A percentile compares a stretch with the other conserved stretches of the same genome.
Evolutionary conservation across 768 basidiomycete species (phyloP).

Genomic region (Kockovaella imperatae): DNA sequence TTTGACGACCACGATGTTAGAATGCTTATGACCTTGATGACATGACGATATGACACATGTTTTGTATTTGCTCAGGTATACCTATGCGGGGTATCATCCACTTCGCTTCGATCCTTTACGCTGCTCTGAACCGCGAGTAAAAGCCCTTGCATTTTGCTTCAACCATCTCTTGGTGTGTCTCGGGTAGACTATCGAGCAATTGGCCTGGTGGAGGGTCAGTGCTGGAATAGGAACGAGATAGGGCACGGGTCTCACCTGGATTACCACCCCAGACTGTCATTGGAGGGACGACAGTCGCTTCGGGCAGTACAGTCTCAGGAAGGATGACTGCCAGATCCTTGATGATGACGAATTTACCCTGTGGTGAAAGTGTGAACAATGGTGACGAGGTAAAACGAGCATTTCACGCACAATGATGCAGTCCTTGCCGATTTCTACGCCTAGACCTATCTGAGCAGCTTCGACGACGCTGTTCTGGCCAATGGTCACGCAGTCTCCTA

Average conservation of each 20-base stretch:
- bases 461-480: slow-evolving; percentile 83
- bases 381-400: background rate
- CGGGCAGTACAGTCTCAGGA: slow-evolving; percentile 81
- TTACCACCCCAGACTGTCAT: slow-evolving; percentile 77
- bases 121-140: slow-evolving; percentile 72
- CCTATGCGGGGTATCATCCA: no score
- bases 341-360: slow-evolving; percentile 96
- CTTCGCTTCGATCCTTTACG: no score
- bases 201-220: slow-evolving; percentile 52
- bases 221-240: background rate
- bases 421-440: slow-evolving; percentile 90
- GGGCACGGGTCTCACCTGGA: slow-evolving; percentile 56
- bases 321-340: slow-evolving; percentile 88
- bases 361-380: slow-evolving; percentile 5
- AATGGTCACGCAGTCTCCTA: slow-evolving; percentile 91
- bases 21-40: no score
- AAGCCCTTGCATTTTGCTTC: slow-evolving; percentile 77
- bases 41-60: no score
- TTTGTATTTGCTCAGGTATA: no score
- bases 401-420: slow-evolving; percentile 71
- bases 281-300: slow-evolving; percentile 86
- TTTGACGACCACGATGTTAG: no score
- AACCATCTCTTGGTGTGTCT: slow-evolving; percentile 86
- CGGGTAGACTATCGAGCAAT: slow-evolving; percentile 76
- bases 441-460: slow-evolving; percentile 87